phyloP scores from a whole-genome alignment of 1,284 basidiomycete species.

The Porogramme epimiltina region DNA sequence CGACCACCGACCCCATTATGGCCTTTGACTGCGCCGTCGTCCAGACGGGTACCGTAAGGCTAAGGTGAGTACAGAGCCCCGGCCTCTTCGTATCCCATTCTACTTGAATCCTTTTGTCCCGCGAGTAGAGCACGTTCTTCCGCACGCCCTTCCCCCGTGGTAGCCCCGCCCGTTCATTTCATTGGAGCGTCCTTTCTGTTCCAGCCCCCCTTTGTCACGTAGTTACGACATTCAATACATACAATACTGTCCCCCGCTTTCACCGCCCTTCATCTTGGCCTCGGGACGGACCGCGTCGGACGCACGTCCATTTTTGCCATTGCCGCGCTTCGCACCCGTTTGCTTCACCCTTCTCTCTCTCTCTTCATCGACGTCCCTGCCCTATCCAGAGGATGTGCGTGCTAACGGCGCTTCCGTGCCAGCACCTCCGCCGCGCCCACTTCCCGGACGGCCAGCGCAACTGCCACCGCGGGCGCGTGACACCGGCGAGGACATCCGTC shows the following conservation, averaged over 20 bases:
- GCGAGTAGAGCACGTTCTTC: neutral
- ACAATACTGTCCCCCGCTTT: neutral
- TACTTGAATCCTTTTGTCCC: neutral
- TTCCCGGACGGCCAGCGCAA: neutral
- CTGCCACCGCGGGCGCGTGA: slow-evolving; percentile 40
- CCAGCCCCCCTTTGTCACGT: neutral
- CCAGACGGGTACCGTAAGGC: slow-evolving; percentile 9
- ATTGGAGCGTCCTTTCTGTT: neutral
- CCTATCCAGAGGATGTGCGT: neutral
- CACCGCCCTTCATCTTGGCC: neutral
- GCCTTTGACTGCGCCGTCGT: slow-evolving; percentile 31
- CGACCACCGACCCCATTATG: slow-evolving; percentile 16
- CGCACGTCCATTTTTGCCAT: neutral
- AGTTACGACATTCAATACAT: slow-evolving; percentile 4
- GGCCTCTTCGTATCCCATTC: neutral
- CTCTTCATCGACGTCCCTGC: neutral
- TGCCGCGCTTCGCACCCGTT: neutral
- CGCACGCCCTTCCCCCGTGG: neutral
- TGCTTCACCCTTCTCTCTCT: no score
- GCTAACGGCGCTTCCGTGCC: slow-evolving; percentile 5
- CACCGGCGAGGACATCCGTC: slow-evolving; percentile 82
- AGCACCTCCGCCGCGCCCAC: neutral
- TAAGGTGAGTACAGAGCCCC: slow-evolving; percentile 18
- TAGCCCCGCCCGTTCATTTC: no score
- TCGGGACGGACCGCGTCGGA: no score